Base-by-base conservation (phyloP, 257 asterid genomes). In the Leptodermis oblonga region DNA sequence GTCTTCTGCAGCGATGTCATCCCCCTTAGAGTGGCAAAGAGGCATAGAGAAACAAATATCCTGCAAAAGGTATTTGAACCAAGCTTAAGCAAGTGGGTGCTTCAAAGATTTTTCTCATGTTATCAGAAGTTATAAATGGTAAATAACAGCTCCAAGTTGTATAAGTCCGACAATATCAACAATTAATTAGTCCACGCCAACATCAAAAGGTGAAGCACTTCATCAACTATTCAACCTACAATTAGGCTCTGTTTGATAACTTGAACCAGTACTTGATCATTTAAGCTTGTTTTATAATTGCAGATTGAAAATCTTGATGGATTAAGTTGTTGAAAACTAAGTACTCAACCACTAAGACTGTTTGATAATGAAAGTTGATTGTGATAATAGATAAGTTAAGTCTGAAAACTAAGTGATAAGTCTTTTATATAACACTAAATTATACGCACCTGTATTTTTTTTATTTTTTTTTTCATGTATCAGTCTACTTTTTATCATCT, bases 41-140 rank as follows among this genome's bases (percentile, higher is more conserved):
- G 97, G 99, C 99, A 93, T 90, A 60, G 96, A 75, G 81, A 87
- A 93, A 72, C 82, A 79, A 78, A 86, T 86, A 66, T 80, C 96
- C 99, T 94, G 87, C 74, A 84, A 20, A 78, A 68, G 22, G 25
- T 59, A 72, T 43, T 61, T 62, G 72, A 48, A 78, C 65, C 62
- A 74, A 63, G 43, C 15, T 43, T 72, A 45, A 68, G 34, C 45
- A 58, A 58, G 11, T 22, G 13, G 20, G 5, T 62, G 30, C 9
- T 62, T 18, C 49, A 62, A 34, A 25, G 49, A 62, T n/a, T 62
- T 62, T 33, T 41, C n/a, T n/a, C n/a, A n/a, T n/a, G 41, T n/a
- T 37, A 39, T 43, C 22, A 31, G 22, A 49, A 2, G 7, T 54
- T n/a, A n/a, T n/a, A n/a, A n/a, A n/a, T n/a, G n/a, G n/a, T n/a